phyloP scores from a whole-genome alignment of 768 basidiomycete species.

The Leccinum rimulosum region DNA sequence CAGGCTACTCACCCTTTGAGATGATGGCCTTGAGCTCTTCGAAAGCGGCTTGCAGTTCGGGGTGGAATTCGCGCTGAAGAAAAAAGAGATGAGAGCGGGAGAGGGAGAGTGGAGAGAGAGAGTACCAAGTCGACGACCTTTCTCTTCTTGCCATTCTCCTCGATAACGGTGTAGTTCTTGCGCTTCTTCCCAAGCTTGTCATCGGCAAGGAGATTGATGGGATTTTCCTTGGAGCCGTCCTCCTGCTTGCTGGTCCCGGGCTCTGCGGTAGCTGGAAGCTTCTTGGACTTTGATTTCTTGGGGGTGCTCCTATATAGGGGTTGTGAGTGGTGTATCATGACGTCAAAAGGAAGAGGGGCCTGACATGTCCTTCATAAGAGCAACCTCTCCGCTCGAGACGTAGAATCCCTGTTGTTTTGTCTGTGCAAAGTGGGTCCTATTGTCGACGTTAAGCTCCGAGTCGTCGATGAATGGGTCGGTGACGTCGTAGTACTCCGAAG shows the following conservation, averaged over 20 bases:
- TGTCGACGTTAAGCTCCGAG: slow-evolving; percentile 86
- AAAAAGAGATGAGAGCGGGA: neutral
- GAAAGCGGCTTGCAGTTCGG: slow-evolving; percentile 61
- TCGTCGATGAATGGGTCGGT: slow-evolving; percentile 97
- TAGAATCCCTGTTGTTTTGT: slow-evolving; percentile 94
- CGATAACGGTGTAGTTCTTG: slow-evolving; percentile 50
- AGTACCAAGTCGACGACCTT: slow-evolving; percentile 64
- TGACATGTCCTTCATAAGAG: slow-evolving; percentile 75
- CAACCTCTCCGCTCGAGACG: slow-evolving; percentile 85
- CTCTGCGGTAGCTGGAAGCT: slow-evolving; percentile 30
- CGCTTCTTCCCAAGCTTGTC: slow-evolving; percentile 48
- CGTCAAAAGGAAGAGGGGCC: slow-evolving; percentile 7
- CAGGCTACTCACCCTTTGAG: slow-evolving; percentile 43
- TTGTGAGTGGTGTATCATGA: slow-evolving; percentile 10
- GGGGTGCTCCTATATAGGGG: slow-evolving; percentile 44
- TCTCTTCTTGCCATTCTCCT: slow-evolving; percentile 66
- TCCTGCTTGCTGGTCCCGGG: slow-evolving; percentile 26
- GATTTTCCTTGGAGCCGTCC: slow-evolving; percentile 50
- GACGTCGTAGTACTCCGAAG: slow-evolving; percentile 84
- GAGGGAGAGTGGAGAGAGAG: slow-evolving; percentile 14
- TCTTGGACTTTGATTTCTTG: slow-evolving; percentile 72
- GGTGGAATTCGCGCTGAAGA: slow-evolving; percentile 62
- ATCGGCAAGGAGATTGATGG: slow-evolving; percentile 44
- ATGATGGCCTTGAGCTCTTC: slow-evolving; percentile 61
- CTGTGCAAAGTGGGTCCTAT: slow-evolving; percentile 86